Conservation (phyloP, 1,284 basidiomycete species). For the Xerocomus nothofagi region DNA sequence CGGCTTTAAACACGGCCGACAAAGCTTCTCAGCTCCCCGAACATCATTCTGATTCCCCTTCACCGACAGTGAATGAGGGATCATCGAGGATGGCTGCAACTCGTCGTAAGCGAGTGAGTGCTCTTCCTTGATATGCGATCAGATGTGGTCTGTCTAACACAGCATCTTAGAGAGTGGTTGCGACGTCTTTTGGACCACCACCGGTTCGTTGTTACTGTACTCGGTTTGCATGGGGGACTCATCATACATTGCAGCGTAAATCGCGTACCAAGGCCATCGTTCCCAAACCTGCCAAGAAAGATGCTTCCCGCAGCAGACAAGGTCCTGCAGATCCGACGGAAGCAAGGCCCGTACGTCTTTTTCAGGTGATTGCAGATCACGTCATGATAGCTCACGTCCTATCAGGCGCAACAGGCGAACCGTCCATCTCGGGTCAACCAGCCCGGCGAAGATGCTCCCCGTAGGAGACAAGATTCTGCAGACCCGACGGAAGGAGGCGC, state of each 20-base stretch:
- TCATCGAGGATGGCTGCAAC: background rate
- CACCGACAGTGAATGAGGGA: background rate
- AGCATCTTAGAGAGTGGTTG: background rate
- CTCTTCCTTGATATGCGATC: background rate
- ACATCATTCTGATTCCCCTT: background rate
- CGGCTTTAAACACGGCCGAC: background rate
- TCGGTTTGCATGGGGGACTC: background rate
- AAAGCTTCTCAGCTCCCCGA: background rate
- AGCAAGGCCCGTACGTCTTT: background rate
- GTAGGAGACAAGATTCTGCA: background rate
- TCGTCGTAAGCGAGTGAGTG: background rate
- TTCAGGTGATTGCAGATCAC: background rate
- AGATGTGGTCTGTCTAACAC: too few relatives aligned
- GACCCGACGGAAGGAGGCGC: background rate
- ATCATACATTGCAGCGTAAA: background rate
- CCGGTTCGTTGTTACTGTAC: background rate
- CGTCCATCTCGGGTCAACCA: background rate
- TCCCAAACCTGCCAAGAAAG: background rate
- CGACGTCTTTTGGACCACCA: background rate
- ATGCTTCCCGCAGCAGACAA: background rate
- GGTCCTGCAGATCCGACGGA: background rate
- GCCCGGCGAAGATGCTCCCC: background rate
- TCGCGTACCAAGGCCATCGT: background rate
- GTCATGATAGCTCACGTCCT: background rate
- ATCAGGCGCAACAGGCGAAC: background rate